phyloP scores from a whole-genome alignment of 192 early-diverging fungal genomes.

The Mortierella antarctica region DNA sequence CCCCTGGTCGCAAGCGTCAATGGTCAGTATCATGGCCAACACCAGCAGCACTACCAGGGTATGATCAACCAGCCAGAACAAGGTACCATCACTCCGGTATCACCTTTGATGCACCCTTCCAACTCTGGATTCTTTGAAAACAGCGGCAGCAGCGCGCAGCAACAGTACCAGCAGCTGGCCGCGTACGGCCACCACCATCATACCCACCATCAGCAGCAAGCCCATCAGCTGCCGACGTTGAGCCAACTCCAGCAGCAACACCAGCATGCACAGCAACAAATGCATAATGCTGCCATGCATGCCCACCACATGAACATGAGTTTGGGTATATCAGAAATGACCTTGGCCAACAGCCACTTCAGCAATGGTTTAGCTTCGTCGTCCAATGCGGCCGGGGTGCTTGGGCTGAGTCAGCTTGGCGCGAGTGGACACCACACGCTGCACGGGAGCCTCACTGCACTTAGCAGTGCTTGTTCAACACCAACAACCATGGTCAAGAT shows the following conservation, averaged over 20 bases:
- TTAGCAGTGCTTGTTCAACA: conserved; percentile 36
- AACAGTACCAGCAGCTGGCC: conserved; percentile 2
- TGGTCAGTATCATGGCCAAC: neutral
- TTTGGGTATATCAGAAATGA: conserved; percentile 32
- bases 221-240: neutral
- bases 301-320: conserved; percentile 35
- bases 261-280: conserved; percentile 7
- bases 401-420: conserved; percentile 7
- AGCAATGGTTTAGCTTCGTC: neutral
- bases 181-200: neutral
- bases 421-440: neutral
- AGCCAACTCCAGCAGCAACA: conserved; percentile 22
- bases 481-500: conserved; percentile 34
- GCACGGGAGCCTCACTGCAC: neutral
- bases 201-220: neutral
- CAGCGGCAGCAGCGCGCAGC: neutral
- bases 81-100: conserved; percentile 47
- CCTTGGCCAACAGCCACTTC: conserved; percentile 21
- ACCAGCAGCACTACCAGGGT: conserved; percentile 23
- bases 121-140: conserved; percentile 30
- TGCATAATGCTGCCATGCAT: conserved; percentile 20
- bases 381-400: neutral
- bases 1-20: no score
- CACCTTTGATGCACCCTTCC: conserved; percentile 28
- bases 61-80: conserved; percentile 28